These are phyloP conservation scores for Penicillium oxalicum DNA, from an alignment of 2,329 filamentous ascomycete species.

Conservation along the genomic window DNA sequence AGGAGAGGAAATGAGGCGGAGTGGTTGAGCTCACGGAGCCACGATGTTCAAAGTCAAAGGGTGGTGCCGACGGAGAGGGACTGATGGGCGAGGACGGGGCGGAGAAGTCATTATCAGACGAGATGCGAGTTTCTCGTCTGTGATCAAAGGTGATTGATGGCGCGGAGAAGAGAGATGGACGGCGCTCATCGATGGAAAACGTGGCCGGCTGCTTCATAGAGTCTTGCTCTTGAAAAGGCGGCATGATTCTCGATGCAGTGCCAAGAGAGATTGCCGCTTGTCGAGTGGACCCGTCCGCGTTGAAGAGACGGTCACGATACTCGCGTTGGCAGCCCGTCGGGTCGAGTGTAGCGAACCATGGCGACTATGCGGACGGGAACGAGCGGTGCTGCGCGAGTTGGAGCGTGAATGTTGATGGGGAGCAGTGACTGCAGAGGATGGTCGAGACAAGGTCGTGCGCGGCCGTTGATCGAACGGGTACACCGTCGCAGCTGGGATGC, in stretches of 20 bases:
- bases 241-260: constrained; percentile 38
- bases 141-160: constrained; percentile 8
- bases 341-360: constrained; percentile 28
- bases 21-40: constrained; percentile 9
- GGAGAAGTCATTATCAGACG: constrained; percentile 14
- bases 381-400: constrained; percentile 30
- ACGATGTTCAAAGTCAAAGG: constrained; percentile 10
- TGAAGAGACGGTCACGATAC: constrained; percentile 22
- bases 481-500: constrained; percentile 6
- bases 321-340: constrained; percentile 20
- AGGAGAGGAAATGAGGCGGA: constrained; percentile 3
- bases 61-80: constrained; percentile 13
- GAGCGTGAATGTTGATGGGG: constrained; percentile 24
- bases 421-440: constrained; percentile 26
- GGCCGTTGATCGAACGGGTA: constrained; percentile 11
- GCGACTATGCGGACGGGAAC: constrained; percentile 24
- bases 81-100: constrained; percentile 16
- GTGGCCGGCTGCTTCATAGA: background rate
- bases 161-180: constrained; percentile 4
- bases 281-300: constrained; percentile 17
- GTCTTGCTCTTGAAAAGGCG: constrained; percentile 33
- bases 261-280: constrained; percentile 32
- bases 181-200: constrained; percentile 3
- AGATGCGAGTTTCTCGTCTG: constrained; percentile 8
- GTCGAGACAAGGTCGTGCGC: constrained; percentile 22